These are phyloP conservation scores for Phytophthora colocasiae DNA, from an alignment of 352 stramenopile genomes.

Conservation along the genomic window DNA sequence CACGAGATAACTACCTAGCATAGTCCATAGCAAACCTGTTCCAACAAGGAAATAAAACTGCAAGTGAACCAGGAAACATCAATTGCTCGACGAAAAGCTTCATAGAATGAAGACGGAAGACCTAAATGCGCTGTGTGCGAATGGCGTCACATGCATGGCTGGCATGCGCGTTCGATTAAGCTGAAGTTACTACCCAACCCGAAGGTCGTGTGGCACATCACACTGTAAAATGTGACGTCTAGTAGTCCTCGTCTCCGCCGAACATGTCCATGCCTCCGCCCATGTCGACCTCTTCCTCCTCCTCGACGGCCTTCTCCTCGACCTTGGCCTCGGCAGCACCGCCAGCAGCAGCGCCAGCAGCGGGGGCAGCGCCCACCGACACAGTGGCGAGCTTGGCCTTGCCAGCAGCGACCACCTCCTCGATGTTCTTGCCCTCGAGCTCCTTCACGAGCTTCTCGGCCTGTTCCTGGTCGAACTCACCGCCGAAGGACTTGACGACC, in stretches of 20 bases:
- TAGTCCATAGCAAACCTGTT: slow-evolving; percentile 19
- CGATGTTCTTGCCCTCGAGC: slow-evolving; percentile 90
- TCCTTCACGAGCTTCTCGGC: slow-evolving; percentile 87
- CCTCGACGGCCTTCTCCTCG: slow-evolving; percentile 74
- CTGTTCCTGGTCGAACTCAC: slow-evolving; percentile 81
- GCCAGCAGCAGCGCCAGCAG: slow-evolving; percentile 45
- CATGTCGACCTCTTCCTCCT: slow-evolving; percentile 85
- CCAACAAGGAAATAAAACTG: slow-evolving; percentile 12
- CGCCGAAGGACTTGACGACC: slow-evolving; percentile 84
- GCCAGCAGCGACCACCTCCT: slow-evolving; percentile 86
- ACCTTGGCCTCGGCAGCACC: slow-evolving; percentile 56
- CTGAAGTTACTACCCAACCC: slow-evolving; percentile 45
- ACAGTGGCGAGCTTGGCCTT: slow-evolving; percentile 88
- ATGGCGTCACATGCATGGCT: slow-evolving; percentile 47
- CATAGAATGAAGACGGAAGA: slow-evolving; percentile 1
- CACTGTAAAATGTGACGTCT: slow-evolving; percentile 35
- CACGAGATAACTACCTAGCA: slow-evolving; percentile 4
- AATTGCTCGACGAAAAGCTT: background rate
- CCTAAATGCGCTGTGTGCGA: slow-evolving; percentile 45
- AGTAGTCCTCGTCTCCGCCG: slow-evolving; percentile 84
- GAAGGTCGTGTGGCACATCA: slow-evolving; percentile 14
- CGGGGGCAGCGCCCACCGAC: slow-evolving; percentile 67
- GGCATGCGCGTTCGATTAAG: slow-evolving; percentile 60
- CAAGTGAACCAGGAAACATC: slow-evolving; percentile 5
- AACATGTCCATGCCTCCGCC: slow-evolving; percentile 89